phyloP scores from a whole-genome alignment of 352 stramenopile species.

The Pythium insidiosum region DNA sequence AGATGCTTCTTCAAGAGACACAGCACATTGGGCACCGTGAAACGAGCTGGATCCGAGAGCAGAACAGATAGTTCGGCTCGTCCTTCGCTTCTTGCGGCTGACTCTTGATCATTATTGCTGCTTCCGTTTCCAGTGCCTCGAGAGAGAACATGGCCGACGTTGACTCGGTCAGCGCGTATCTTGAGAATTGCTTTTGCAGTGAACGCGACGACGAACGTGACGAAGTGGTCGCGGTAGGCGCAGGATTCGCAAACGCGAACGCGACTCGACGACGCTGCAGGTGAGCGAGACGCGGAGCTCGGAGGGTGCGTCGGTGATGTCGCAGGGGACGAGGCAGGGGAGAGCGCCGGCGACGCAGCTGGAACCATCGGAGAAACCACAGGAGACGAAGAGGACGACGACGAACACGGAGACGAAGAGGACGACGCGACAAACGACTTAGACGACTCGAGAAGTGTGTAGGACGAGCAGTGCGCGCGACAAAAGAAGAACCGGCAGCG shows the following conservation, averaged over 20 bases:
- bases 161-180: constrained; percentile 11
- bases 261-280: background rate
- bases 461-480: constrained; percentile 18
- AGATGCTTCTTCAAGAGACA: constrained; percentile 27
- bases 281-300: too few relatives aligned
- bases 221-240: constrained; percentile 21
- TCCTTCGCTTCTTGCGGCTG: background rate
- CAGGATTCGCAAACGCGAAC: constrained; percentile 18
- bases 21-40: constrained; percentile 24
- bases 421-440: background rate
- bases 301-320: too few relatives aligned
- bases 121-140: background rate
- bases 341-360: too few relatives aligned
- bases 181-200: constrained; percentile 6
- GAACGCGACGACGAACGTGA: constrained; percentile 19
- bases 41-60: constrained; percentile 11
- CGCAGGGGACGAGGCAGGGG: too few relatives aligned
- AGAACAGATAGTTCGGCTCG: constrained; percentile 23
- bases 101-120: background rate
- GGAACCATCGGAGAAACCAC: too few relatives aligned
- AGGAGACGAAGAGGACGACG: too few relatives aligned
- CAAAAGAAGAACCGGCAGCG: constrained; percentile 23
- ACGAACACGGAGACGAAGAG: background rate
- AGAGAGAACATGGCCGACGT: constrained; percentile 1
- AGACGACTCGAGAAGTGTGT: constrained; percentile 1